Evolutionary conservation across 2,329 filamentous ascomycete genomes (phyloP), one percentile per base, ranked within the genome.

Genomic region (Zasmidium angulare): DNA sequence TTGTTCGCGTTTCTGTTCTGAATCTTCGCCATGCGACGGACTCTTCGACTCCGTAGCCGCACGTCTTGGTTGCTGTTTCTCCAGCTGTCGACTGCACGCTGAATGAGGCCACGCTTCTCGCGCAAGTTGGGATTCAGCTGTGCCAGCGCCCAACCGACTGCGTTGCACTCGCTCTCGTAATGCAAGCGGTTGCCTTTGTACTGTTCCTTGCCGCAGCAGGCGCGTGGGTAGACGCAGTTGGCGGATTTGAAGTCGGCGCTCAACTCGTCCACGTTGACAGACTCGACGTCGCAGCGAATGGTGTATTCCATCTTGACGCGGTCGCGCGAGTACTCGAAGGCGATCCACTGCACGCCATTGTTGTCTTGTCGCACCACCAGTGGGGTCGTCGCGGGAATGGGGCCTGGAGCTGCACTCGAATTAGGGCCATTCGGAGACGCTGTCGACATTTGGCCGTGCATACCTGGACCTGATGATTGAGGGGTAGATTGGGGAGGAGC

Each of bases 221-320:
- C 95, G 61, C 95, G 86, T 2, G 95, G 95, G 73, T 98, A 99
- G 14, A 99, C 95, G 74, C 95, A 98, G 78, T 99, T 99, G 75
- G 97, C 93, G 9, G 91, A 91, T 81, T 96, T 98, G 84, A 98
- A 98, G 65, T 98, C 93, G 64, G 86, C 81, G 48, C 86, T 85
- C 19, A 99, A 83, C 62, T 88, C 88, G 57, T 97, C 92, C 48
- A 93, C 92, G 72, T 93, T 92, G 63, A 99, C 92, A 0, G 93
- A 97, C 78, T 98, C 95, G 20, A 98, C 95, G 69, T 98, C 95
- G 74, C 95, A 98, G 54, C 95, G 89, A 70, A 99, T 99, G 0
- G 93, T 97, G 78, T 99, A 99, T 77, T 98, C 93, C 92, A 98
- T 96, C 85, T 99, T 99, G 67, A 98, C 93, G 49, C 93, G 85